phyloP scores from a whole-genome alignment of 2,329 filamentous ascomycete genomes.

The Reticulascus tulasneorum region DNA sequence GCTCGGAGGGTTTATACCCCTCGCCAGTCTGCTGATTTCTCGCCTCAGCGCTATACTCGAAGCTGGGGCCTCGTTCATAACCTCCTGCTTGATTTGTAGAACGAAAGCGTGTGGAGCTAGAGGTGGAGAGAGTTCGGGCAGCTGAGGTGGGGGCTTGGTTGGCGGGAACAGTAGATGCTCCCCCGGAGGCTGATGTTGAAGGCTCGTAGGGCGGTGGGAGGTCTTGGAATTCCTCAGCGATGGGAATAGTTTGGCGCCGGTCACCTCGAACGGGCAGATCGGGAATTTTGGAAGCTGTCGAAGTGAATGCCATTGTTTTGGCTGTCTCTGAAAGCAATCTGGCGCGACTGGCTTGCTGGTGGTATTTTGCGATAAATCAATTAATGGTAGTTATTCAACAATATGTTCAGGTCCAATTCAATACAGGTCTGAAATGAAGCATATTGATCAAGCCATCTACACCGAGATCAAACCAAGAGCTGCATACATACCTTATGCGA shows the following conservation, averaged over 20 bases:
- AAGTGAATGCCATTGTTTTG: no score
- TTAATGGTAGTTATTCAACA: no score
- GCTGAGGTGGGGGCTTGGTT: neutral
- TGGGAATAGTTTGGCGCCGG: neutral
- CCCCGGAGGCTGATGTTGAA: neutral
- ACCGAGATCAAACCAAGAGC: no score
- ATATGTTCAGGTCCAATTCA: no score
- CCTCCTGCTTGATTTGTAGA: neutral
- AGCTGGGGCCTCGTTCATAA: constrained; percentile 1
- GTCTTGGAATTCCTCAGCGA: neutral
- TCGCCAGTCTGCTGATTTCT: neutral
- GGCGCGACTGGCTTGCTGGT: no score
- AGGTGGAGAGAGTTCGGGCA: neutral
- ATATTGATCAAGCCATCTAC: no score
- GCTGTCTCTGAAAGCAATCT: no score
- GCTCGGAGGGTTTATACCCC: neutral
- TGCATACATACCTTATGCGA: no score
- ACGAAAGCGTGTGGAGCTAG: neutral
- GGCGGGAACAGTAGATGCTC: no score
- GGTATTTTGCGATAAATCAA: no score
- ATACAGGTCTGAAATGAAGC: no score
- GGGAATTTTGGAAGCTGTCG: neutral
- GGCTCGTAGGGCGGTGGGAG: constrained; percentile 7
- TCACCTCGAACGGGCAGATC: neutral
- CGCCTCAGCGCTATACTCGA: neutral